Evolutionary conservation across 2,329 filamentous ascomycete species (phyloP).

Genomic region (Beauveria australis): DNA sequence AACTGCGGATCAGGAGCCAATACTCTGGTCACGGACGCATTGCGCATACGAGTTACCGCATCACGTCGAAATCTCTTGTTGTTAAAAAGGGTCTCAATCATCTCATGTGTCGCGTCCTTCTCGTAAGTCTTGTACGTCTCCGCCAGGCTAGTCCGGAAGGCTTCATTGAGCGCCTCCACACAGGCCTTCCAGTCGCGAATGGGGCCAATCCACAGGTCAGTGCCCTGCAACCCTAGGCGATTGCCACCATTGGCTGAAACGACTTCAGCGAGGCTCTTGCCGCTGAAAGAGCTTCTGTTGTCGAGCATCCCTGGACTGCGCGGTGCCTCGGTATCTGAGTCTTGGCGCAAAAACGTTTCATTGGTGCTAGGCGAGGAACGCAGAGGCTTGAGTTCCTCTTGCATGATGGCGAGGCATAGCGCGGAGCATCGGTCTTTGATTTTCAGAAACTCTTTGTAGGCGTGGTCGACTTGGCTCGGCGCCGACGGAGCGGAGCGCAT

Average conservation of each 20-base stretch:
- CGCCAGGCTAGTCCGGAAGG: conserved; percentile 32
- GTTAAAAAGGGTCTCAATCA: conserved; percentile 34
- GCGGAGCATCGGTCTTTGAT: conserved; percentile 31
- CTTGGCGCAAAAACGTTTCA: conserved; percentile 19
- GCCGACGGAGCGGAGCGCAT: conserved; percentile 26
- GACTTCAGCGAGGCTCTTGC: conserved; percentile 26
- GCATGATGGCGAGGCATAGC: conserved; percentile 32
- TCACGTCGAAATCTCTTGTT: conserved; percentile 34
- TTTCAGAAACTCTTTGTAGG: conserved; percentile 36
- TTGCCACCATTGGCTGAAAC: conserved; percentile 19
- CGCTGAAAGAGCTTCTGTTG: conserved; percentile 30
- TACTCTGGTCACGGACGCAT: conserved; percentile 33
- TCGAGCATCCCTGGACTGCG: conserved; percentile 24
- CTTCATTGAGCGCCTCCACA: conserved; percentile 33
- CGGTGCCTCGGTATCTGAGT: conserved; percentile 24
- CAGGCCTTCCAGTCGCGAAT: conserved; percentile 38
- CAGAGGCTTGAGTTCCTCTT: conserved; percentile 29
- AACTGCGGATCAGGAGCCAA: conserved; percentile 37
- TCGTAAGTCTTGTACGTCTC: conserved; percentile 39
- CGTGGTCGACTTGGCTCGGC: conserved; percentile 32
- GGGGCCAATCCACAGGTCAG: conserved; percentile 28
- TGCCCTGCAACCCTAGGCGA: conserved; percentile 15
- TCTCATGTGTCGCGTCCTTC: conserved; percentile 32
- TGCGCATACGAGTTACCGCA: conserved; percentile 38
- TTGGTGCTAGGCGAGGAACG: conserved; percentile 15